These are phyloP conservation scores for Betula pendula DNA, from an alignment of 306 rosid species.

Conservation along the genomic window DNA sequence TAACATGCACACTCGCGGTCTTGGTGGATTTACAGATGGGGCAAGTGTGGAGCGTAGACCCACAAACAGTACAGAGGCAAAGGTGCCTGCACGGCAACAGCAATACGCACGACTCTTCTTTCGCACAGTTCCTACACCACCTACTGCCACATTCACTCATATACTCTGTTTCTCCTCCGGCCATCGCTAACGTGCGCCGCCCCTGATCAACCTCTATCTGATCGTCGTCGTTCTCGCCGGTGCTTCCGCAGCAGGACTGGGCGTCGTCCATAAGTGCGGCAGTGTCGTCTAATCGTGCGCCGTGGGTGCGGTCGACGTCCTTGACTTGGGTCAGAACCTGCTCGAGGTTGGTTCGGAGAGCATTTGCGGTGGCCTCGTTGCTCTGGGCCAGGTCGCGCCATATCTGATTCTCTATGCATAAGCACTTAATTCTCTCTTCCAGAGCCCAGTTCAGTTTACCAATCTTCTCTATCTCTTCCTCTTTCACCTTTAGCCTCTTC, in stretches of 20 bases:
- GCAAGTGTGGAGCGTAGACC: constrained; percentile 67
- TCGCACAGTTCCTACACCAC: constrained; percentile 72
- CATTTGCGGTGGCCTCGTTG: constrained; percentile 84
- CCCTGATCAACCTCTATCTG: neutral
- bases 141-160: constrained; percentile 13
- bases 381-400: constrained; percentile 89
- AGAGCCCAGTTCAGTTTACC: constrained; percentile 77
- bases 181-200: constrained; percentile 35
- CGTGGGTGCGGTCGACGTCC: no score
- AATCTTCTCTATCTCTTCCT: constrained; percentile 75
- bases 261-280: constrained; percentile 47
- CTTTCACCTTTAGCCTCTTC: constrained; percentile 62
- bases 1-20: constrained; percentile 76
- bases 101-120: constrained; percentile 82
- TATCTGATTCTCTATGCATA: constrained; percentile 70
- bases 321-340: constrained; percentile 61
- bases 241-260: constrained; percentile 71
- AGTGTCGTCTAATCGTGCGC: constrained; percentile 3
- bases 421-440: constrained; percentile 59
- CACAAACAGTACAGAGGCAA: constrained; percentile 79
- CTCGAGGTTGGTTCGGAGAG: constrained; percentile 59
- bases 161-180: neutral
- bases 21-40: constrained; percentile 86
- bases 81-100: constrained; percentile 90
- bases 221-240: neutral